Base-by-base conservation (phyloP, 352 stramenopile genomes). In the Plasmopara muralis region DNA sequence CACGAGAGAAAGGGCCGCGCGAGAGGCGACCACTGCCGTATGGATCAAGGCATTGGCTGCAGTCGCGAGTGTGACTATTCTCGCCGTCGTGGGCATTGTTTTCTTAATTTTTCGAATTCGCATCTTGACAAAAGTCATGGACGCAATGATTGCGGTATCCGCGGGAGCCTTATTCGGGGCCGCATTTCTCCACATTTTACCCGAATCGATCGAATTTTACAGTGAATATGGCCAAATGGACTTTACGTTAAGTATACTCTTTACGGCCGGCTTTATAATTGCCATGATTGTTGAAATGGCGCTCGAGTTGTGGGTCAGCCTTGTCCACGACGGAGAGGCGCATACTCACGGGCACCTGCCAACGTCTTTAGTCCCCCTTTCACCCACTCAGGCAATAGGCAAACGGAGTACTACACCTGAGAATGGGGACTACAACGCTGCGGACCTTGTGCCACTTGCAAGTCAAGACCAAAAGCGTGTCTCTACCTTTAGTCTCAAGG, bases 151-250 rank as follows among this genome's bases (percentile, higher is more conserved):
- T 62, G 72, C 70, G 6, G 73, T 93, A 47, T 85, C 77, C 1
- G 55, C 65, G 18, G 85, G 83, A 12, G 82, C 85, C 1, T 46
- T 94, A 4, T 76, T 93, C 37, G 82, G 78, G 12, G 83, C 76
- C 5, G 67, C 80, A 14, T 79, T 93, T 44, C 81, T 94, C 43
- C 64, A 94, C 39, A 67, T 94, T 30, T 42, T 94, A 33, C 78
- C 83, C 8, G 85, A 95, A 51, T 62, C 75, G 0, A 73, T 89
- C 15, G 50, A 78, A 41, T 71, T 90, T 25, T 81, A 87, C 60
- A 68, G 58, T 42, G 57, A 55, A 18, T 74, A 77, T 33, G 71
- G 71, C 16, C 65, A 79, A 40, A 75, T 84, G 59, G 72, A 83
- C 43, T 50, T 94, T 64, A 64, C 60, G 34, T 25, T 79, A 53